Conservation (phyloP, 2,329 filamentous ascomycete species). For the Pseudocercospora crystallina region DNA sequence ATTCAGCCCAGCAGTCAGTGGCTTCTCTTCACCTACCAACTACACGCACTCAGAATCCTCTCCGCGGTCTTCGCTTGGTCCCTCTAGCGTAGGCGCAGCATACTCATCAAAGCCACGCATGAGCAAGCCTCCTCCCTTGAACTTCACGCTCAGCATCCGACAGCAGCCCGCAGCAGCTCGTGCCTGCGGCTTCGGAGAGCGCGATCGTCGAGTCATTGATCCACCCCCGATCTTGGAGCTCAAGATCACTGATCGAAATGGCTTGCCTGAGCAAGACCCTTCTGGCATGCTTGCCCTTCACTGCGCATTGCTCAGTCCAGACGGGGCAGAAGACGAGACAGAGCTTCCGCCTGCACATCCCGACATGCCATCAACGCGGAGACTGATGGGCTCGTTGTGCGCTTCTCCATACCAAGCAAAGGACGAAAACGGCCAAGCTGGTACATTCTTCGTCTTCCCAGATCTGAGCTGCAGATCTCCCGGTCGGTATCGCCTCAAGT, state of each 20-base stretch:
- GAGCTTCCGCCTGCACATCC: slow-evolving; percentile 48
- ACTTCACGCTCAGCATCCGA: slow-evolving; percentile 60
- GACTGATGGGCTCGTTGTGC: slow-evolving; percentile 77
- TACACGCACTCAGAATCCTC: slow-evolving; percentile 30
- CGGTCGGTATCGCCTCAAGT: slow-evolving; percentile 72
- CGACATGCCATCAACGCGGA: slow-evolving; percentile 66
- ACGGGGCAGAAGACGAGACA: slow-evolving; percentile 66
- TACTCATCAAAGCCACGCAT: slow-evolving; percentile 7
- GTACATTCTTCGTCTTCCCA: slow-evolving; percentile 83
- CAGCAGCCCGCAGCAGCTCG: slow-evolving; percentile 77
- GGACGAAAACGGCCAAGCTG: slow-evolving; percentile 70
- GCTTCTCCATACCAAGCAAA: slow-evolving; percentile 73
- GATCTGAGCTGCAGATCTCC: slow-evolving; percentile 78
- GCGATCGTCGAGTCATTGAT: slow-evolving; percentile 78
- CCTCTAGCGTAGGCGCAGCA: slow-evolving; percentile 4
- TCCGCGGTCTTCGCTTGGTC: slow-evolving; percentile 22
- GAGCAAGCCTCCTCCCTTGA: slow-evolving; percentile 27
- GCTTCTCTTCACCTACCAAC: slow-evolving; percentile 22
- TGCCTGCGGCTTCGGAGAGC: slow-evolving; percentile 79
- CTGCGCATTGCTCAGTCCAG: slow-evolving; percentile 72
- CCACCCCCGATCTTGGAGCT: slow-evolving; percentile 81
- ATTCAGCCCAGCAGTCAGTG: slow-evolving; percentile 21
- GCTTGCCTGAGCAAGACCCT: slow-evolving; percentile 59
- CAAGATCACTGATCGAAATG: slow-evolving; percentile 59
- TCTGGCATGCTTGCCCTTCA: slow-evolving; percentile 63